Evolutionary conservation across 352 stramenopile species (phyloP).

Genomic region (Globisporangium cederbergense): DNA sequence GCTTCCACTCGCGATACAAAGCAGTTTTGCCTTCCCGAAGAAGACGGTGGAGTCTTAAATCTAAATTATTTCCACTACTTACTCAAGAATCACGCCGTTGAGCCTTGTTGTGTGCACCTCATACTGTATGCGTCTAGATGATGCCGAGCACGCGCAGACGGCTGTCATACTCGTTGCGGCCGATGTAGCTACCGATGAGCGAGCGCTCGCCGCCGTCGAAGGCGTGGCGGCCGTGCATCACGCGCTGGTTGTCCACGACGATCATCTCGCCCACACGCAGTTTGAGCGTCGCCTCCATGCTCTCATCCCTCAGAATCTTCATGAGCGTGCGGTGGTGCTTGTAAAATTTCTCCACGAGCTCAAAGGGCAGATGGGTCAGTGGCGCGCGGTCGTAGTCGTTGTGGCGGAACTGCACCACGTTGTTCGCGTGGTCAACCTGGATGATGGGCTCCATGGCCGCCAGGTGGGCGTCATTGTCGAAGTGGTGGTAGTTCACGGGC

Average conservation of each 20-base stretch:
- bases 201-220: slow-evolving; percentile 76
- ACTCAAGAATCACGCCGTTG: too few relatives aligned
- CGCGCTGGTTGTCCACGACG: slow-evolving; percentile 85
- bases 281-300: slow-evolving; percentile 58
- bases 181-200: slow-evolving; percentile 88
- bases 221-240: slow-evolving; percentile 78
- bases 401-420: slow-evolving; percentile 82
- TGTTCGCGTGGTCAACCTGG: slow-evolving; percentile 59
- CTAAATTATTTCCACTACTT: too few relatives aligned
- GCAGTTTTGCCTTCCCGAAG: too few relatives aligned
- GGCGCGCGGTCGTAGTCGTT: slow-evolving; percentile 87
- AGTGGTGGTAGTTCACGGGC: slow-evolving; percentile 70
- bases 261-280: slow-evolving; percentile 83
- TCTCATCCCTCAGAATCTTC: slow-evolving; percentile 51
- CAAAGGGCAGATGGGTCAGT: slow-evolving; percentile 74
- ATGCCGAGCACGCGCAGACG: slow-evolving; percentile 77
- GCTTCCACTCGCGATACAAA: too few relatives aligned
- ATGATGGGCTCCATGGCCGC: slow-evolving; percentile 83
- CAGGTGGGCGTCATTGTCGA: slow-evolving; percentile 73
- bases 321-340: slow-evolving; percentile 66
- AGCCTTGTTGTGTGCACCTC: too few relatives aligned
- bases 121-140: slow-evolving; percentile 36
- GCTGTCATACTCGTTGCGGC: slow-evolving; percentile 82
- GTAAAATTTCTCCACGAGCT: slow-evolving; percentile 74
- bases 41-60: too few relatives aligned